These are phyloP conservation scores for Coriolopsis trogii DNA, from an alignment of 1,284 basidiomycete species.

Conservation along the genomic window DNA sequence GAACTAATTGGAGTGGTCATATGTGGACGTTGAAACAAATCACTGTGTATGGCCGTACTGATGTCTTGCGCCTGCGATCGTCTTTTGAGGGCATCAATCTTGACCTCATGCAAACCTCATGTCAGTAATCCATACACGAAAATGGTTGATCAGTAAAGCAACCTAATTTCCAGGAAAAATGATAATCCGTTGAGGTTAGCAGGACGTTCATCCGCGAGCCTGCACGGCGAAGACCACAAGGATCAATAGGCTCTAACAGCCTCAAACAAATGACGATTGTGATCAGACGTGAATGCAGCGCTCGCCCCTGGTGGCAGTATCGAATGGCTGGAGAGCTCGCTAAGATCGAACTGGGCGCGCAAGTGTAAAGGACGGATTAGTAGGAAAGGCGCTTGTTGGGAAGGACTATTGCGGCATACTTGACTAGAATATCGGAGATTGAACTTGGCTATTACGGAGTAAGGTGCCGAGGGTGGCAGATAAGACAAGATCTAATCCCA, in stretches of 20 bases:
- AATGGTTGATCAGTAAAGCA: not conserved
- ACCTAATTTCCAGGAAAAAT: not conserved
- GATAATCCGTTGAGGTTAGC: not conserved
- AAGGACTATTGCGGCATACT: not conserved
- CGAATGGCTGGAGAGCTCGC: slow-evolving; percentile 4
- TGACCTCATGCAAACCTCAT: slow-evolving; percentile 1
- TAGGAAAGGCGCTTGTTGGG: slow-evolving; percentile 15
- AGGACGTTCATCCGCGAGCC: not conserved
- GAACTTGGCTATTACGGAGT: slow-evolving; percentile 2
- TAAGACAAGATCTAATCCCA: slow-evolving; percentile 26
- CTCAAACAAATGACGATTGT: slow-evolving; percentile 17
- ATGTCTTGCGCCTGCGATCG: too few species aligned
- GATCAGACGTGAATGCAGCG: too few species aligned
- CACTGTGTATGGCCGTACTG: too few species aligned
- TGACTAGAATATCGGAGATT: slow-evolving; percentile 16
- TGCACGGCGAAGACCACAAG: not conserved
- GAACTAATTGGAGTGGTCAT: too few species aligned
- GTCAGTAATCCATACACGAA: not conserved
- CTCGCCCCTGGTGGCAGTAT: slow-evolving; percentile 10
- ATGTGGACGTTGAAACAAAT: too few species aligned
- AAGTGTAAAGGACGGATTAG: not conserved
- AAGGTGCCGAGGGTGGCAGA: slow-evolving; percentile 11
- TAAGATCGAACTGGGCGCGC: not conserved
- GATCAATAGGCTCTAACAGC: slow-evolving; percentile 2
- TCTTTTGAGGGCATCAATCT: too few species aligned